Conservation (phyloP, 2,329 filamentous ascomycete genomes). For the Fusarium nelsonii region DNA sequence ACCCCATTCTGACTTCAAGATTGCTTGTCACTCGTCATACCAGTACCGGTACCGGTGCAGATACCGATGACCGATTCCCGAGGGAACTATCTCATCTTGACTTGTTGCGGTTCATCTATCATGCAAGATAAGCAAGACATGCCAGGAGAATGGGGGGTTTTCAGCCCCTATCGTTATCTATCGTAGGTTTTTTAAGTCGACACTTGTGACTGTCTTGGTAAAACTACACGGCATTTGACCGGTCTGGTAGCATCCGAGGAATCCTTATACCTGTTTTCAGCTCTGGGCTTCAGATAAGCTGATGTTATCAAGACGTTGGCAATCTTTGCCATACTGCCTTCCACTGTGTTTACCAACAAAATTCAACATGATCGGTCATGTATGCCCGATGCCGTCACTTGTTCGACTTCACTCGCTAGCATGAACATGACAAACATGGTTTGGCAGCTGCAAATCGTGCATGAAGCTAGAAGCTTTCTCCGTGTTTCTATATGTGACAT, state of each 20-base stretch:
- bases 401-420: background rate
- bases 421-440: background rate
- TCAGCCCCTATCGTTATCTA: background rate
- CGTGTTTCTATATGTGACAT: background rate
- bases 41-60: constrained; percentile 8
- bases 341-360: background rate
- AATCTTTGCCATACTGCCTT: background rate
- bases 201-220: background rate
- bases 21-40: constrained; percentile 4
- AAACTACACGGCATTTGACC: background rate
- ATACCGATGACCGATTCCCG: constrained; percentile 41
- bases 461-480: constrained; percentile 1
- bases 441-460: constrained; percentile 6
- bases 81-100: constrained; percentile 23
- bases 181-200: background rate
- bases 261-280: background rate
- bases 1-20: constrained; percentile 9
- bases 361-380: constrained; percentile 10
- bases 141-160: background rate
- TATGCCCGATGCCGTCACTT: background rate
- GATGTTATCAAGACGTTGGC: background rate
- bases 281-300: background rate
- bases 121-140: constrained; percentile 20
- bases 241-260: background rate
- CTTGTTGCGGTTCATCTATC: constrained; percentile 15